These are phyloP conservation scores for Stemphylium vesicarium DNA, from an alignment of 2,329 filamentous ascomycete genomes.

Conservation along the genomic window DNA sequence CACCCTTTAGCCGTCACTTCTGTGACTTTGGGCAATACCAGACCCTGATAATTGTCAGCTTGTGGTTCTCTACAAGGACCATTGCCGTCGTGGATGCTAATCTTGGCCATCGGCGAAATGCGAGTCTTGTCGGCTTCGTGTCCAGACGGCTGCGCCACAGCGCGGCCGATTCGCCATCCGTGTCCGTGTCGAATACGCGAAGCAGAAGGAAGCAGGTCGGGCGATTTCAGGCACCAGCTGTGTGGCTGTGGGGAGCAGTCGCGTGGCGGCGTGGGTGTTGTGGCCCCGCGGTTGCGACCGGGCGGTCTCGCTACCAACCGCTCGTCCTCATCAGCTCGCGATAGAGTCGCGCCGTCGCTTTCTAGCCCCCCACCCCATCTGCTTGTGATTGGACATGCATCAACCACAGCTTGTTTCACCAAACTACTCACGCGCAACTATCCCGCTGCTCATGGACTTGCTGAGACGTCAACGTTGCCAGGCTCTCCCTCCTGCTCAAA, in stretches of 20 bases:
- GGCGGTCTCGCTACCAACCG: conserved; percentile 15
- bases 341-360: conserved; percentile 12
- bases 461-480: not conserved
- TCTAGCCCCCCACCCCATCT: not conserved
- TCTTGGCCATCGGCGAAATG: conserved; percentile 11
- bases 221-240: conserved; percentile 15
- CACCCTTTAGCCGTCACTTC: conserved; percentile 13
- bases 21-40: conserved; percentile 4
- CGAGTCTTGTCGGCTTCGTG: conserved; percentile 11
- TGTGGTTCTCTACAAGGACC: not conserved
- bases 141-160: conserved; percentile 26
- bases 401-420: conserved; percentile 19
- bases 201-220: not conserved
- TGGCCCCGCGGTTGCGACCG: conserved; percentile 9
- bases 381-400: conserved; percentile 14
- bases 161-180: conserved; percentile 15
- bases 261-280: conserved; percentile 6
- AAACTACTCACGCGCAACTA: conserved; percentile 10
- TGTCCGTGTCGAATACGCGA: conserved; percentile 4
- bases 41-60: conserved; percentile 10
- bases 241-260: conserved; percentile 8
- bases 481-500: conserved; percentile 4
- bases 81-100: conserved; percentile 3
- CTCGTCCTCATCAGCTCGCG: conserved; percentile 16
- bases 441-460: conserved; percentile 9